Evolutionary conservation across 768 basidiomycete genomes (phyloP).

Genomic region (Termitomyces sp.): DNA sequence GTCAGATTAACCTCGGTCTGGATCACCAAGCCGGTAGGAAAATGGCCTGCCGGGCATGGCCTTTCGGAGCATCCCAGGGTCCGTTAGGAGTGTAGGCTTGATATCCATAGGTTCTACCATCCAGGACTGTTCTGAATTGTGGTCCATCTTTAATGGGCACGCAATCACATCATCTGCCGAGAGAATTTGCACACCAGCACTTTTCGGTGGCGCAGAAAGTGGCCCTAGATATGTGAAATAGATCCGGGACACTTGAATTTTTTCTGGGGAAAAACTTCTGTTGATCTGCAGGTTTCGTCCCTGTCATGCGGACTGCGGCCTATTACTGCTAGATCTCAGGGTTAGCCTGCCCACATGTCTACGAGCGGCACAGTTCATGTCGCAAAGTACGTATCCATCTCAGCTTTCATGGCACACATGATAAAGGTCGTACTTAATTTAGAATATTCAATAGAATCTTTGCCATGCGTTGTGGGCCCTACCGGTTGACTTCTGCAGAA

Average conservation of each 20-base stretch:
- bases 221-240: neutral
- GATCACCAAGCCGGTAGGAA: neutral
- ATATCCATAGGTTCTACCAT: neutral
- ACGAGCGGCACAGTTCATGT: too few relatives aligned
- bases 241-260: neutral
- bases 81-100: neutral
- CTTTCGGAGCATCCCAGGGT: neutral
- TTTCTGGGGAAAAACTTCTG: neutral
- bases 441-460: neutral
- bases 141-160: too few relatives aligned
- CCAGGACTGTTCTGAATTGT: too few relatives aligned
- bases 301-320: neutral
- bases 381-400: too few relatives aligned
- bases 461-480: neutral
- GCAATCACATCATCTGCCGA: neutral
- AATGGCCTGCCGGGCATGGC: too few relatives aligned
- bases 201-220: slow-evolving; percentile 7
- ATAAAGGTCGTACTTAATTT: neutral
- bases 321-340: neutral
- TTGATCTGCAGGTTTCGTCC: slow-evolving; percentile 1
- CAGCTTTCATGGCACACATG: slow-evolving; percentile 16
- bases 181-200: neutral
- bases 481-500: too few relatives aligned
- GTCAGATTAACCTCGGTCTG: neutral
- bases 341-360: too few relatives aligned